Evolutionary conservation across 1,284 basidiomycete species (phyloP), one percentile per base, ranked within the genome.

Genomic region (Singerocomus inundabilis): DNA sequence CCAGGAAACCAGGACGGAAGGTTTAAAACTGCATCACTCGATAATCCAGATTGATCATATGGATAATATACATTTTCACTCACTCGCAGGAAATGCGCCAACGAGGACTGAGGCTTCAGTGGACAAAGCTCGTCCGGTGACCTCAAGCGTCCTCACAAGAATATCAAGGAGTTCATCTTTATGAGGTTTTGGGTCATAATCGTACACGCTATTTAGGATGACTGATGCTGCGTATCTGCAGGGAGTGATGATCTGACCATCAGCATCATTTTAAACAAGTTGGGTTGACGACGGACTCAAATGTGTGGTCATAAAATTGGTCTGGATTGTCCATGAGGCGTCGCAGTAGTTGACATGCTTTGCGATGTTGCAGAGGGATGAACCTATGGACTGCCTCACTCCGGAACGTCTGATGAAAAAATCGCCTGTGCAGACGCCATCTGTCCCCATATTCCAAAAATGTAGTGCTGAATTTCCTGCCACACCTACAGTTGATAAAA

Each of bases 361-460:
- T 71, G 18, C 54, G 54, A 35, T 61, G 57, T 33, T 74, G 67
- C n/a, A 67, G 55, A 4, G 67, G 59, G 1, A 52, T 45, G 43
- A 70, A 72, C 33, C 56, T 56, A 21, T 28, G 43, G 25, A 44
- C 38, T 2, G 43, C 43, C 4, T 44, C 25, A 8, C 24, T 43
- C 6, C 43, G 43, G 25, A 44, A 44, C 15, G 43, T 43, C 25
- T 44, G 43, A 15, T 44, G 38, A 16, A 44, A 44, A 28, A 44
- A 44, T 4, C 43, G 43, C 39, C 38, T 43, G 8, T 44, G 43
- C 10, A 44, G 16, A 3, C 71, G 69, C 77, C 76, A 80, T 40
- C 53, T 55, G 5, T 71, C 62, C 3, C 69, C 68, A 49, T 79
- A 77, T 21, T 62, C 60, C 49, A 72, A 54, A 12, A 75, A 60